Percentiles rank a stretch among this genome's conserved stretches.
These are phyloP conservation scores for Apodospora peruviana DNA, from an alignment of 495 filamentous ascomycete genomes.

Conservation along the genomic window DNA sequence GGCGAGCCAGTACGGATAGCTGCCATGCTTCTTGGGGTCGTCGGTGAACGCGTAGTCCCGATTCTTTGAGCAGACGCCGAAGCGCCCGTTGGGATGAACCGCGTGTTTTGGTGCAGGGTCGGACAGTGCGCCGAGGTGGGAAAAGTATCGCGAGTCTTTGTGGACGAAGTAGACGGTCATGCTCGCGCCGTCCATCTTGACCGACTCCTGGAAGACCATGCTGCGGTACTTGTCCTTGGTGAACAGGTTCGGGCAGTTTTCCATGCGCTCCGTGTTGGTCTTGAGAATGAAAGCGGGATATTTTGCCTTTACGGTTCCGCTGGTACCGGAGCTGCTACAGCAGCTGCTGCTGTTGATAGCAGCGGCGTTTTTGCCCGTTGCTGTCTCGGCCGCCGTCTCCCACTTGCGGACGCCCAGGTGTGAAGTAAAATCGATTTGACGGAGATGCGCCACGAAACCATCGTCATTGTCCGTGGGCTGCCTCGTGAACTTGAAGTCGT, in stretches of 20 bases:
- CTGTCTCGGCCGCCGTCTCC: background rate
- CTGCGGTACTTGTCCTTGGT: constrained; percentile 15
- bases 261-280: constrained; percentile 16
- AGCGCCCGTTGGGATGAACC: constrained; percentile 12
- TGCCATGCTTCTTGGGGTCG: background rate
- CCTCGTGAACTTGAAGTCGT: background rate
- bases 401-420: background rate
- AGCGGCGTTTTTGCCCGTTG: background rate
- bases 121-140: constrained; percentile 1
- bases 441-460: background rate
- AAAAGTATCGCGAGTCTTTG: background rate
- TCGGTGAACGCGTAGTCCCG: constrained; percentile 6
- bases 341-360: background rate
- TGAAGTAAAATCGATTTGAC: background rate
- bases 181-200: constrained; percentile 21
- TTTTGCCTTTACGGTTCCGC: background rate
- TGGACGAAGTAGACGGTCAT: constrained; percentile 22
- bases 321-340: background rate
- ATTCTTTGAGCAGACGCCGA: constrained; percentile 22
- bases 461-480: background rate
- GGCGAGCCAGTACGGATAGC: constrained; percentile 10
- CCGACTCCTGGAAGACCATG: constrained; percentile 15
- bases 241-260: constrained; percentile 27
- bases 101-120: background rate
- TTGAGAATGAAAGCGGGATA: constrained; percentile 14